These are phyloP conservation scores for Corynascus novoguineensis DNA, from an alignment of 495 filamentous ascomycete species.

Conservation along the genomic window DNA sequence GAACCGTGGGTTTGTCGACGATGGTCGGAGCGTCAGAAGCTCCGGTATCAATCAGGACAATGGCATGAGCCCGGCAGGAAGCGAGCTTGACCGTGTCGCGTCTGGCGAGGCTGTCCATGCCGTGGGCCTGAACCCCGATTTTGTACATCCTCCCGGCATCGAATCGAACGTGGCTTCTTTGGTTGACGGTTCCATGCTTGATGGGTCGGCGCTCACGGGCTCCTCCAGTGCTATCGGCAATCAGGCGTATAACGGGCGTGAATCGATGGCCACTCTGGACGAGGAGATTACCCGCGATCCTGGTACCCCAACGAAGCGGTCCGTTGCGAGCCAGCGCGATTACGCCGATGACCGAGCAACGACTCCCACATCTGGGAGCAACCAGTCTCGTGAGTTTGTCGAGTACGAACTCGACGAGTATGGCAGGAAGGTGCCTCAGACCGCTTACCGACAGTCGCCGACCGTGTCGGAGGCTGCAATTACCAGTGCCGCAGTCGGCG, in stretches of 20 bases:
- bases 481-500: constrained; percentile 46
- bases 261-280: constrained; percentile 35
- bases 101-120: constrained; percentile 64
- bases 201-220: constrained; percentile 64
- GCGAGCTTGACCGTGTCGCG: constrained; percentile 56
- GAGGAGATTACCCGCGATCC: constrained; percentile 25
- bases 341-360: constrained; percentile 15
- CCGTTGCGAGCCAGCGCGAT: constrained; percentile 29
- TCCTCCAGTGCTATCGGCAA: constrained; percentile 38
- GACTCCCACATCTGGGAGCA: constrained; percentile 26
- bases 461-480: constrained; percentile 48
- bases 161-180: constrained; percentile 87
- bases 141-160: constrained; percentile 65
- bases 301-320: constrained; percentile 36
- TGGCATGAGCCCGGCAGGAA: constrained; percentile 64
- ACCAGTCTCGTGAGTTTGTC: constrained; percentile 27
- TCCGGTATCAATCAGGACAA: constrained; percentile 51
- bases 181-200: constrained; percentile 74
- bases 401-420: constrained; percentile 52
- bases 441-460: constrained; percentile 37
- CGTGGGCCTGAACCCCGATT: constrained; percentile 65
- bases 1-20: constrained; percentile 38
- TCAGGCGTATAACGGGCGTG: constrained; percentile 29
- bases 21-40: constrained; percentile 36
- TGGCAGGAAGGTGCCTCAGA: constrained; percentile 46